Conservation (phyloP, 495 filamentous ascomycete species). For the Penicillium daleae region DNA sequence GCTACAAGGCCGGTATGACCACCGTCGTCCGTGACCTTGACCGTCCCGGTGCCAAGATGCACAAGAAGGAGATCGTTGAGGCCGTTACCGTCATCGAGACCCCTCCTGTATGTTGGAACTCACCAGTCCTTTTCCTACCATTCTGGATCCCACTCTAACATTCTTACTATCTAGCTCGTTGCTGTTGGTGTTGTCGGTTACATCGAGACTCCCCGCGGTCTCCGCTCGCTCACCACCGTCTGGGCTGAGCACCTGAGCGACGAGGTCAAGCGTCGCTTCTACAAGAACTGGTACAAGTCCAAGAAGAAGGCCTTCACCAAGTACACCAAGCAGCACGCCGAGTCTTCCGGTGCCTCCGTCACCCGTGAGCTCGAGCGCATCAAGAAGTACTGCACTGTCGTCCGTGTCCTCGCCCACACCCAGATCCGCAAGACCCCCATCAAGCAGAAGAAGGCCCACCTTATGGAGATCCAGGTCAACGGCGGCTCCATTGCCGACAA, state of each 20-base stretch:
- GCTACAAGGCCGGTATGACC: slow-evolving; percentile 99
- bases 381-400: slow-evolving; percentile 99
- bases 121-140: neutral
- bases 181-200: slow-evolving; percentile 99
- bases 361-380: slow-evolving; percentile 98
- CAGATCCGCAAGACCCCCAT: slow-evolving; percentile 99
- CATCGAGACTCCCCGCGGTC: slow-evolving; percentile 99
- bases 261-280: slow-evolving; percentile 99
- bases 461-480: slow-evolving; percentile 99
- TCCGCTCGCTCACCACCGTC: slow-evolving; percentile 98
- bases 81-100: slow-evolving; percentile 99
- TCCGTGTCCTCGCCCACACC: slow-evolving; percentile 98
- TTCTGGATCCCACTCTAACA: slow-evolving; percentile 6
- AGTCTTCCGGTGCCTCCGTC: slow-evolving; percentile 84
- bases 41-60: slow-evolving; percentile 98
- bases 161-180: slow-evolving; percentile 72
- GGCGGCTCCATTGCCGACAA: slow-evolving; percentile 93
- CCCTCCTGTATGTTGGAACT: slow-evolving; percentile 83
- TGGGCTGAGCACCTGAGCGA: slow-evolving; percentile 99
- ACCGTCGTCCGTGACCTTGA: slow-evolving; percentile 99
- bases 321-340: slow-evolving; percentile 99
- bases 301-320: slow-evolving; percentile 99
- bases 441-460: slow-evolving; percentile 99
- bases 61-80: slow-evolving; percentile 99
- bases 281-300: slow-evolving; percentile 99